Evolutionary conservation across 2,329 filamentous ascomycete genomes (phyloP).

Genomic region (Penicillium hesseltinei): DNA sequence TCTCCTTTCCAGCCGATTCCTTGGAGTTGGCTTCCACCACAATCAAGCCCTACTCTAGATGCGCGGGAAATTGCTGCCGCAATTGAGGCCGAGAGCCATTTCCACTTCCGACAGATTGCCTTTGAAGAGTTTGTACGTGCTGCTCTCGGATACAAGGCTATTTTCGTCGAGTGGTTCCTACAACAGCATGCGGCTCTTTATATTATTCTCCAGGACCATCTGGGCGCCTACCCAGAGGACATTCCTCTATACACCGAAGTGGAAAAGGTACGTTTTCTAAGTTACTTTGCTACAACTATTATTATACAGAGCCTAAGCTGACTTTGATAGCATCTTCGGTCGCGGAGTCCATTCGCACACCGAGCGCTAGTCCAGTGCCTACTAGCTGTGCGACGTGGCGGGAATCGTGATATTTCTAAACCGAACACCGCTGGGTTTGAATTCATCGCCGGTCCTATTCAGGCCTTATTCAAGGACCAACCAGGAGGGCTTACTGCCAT

Average conservation of each 20-base stretch:
- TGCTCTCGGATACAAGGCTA: conserved; percentile 35
- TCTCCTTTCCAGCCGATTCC: conserved; percentile 21
- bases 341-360: conserved; percentile 39
- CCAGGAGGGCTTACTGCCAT: conserved; percentile 31
- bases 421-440: conserved; percentile 26
- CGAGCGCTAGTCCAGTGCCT: conserved; percentile 35
- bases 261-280: conserved; percentile 31
- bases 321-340: conserved; percentile 33
- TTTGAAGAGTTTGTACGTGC: conserved; percentile 44
- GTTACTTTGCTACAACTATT: not conserved
- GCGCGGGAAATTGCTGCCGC: conserved; percentile 30
- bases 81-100: conserved; percentile 41
- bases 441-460: conserved; percentile 41
- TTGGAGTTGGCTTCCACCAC: conserved; percentile 41
- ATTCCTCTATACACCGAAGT: conserved; percentile 34
- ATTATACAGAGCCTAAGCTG: not conserved
- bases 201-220: conserved; percentile 33
- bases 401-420: conserved; percentile 13
- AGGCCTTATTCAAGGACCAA: conserved; percentile 35
- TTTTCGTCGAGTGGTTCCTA: conserved; percentile 41
- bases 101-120: conserved; percentile 39
- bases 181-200: conserved; percentile 39
- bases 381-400: conserved; percentile 21
- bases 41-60: conserved; percentile 20
- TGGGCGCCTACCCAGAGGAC: conserved; percentile 34